phyloP scores from a whole-genome alignment of 208 protist species.

The Crithidia acanthocephali region DNA sequence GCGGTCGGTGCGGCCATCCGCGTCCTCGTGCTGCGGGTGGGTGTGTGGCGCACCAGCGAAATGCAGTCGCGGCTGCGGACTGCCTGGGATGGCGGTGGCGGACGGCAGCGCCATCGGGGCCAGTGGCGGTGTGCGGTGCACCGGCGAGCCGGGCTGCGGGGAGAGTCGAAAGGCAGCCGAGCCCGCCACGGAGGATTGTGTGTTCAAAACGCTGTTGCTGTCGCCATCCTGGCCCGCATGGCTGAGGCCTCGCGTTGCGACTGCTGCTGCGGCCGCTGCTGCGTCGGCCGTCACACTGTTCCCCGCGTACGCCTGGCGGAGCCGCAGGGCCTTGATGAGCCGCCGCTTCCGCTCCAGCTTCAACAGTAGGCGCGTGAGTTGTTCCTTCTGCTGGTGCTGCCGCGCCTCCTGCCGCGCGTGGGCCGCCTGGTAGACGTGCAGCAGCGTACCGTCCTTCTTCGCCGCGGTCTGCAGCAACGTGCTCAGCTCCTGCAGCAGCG shows the following conservation, averaged over 20 bases:
- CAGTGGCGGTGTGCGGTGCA: slow-evolving; percentile 26
- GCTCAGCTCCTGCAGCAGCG: slow-evolving; percentile 44
- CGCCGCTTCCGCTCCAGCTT: slow-evolving; percentile 35
- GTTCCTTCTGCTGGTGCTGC: slow-evolving; percentile 28
- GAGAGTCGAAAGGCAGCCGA: slow-evolving; percentile 12
- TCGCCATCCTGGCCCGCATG: slow-evolving; percentile 22
- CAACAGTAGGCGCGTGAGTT: slow-evolving; percentile 22
- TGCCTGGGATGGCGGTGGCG: neutral
- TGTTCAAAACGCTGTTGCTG: neutral
- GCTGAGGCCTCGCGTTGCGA: neutral
- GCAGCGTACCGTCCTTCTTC: slow-evolving; percentile 58
- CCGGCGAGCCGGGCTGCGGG: slow-evolving; percentile 27
- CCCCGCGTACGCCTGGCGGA: slow-evolving; percentile 19
- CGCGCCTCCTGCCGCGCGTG: slow-evolving; percentile 40
- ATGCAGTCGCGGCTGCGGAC: slow-evolving; percentile 3
- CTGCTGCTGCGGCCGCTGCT: neutral
- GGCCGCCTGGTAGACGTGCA: slow-evolving; percentile 53
- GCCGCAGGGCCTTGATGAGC: slow-evolving; percentile 28
- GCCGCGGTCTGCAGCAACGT: slow-evolving; percentile 59
- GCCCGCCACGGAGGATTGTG: slow-evolving; percentile 7
- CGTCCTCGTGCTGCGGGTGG: slow-evolving; percentile 4
- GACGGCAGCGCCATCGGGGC: slow-evolving; percentile 31
- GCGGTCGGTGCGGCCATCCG: neutral
- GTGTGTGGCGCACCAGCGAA: neutral
- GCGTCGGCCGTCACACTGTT: neutral